Conservation (phyloP, 1,139 yeast genomes). For the Candida dubliniensis region DNA sequence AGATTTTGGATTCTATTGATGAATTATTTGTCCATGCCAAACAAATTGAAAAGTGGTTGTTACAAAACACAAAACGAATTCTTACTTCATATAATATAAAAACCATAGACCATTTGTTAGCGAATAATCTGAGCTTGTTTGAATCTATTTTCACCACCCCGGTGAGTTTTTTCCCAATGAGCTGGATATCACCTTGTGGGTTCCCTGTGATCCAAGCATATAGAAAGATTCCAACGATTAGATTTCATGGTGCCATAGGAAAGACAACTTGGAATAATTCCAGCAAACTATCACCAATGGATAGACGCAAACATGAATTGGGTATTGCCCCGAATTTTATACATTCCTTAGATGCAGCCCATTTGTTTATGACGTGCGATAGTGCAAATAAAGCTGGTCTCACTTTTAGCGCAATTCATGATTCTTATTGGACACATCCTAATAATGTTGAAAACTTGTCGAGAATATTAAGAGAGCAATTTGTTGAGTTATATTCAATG, state of each 20-base stretch:
- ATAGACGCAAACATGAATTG: conserved; percentile 33
- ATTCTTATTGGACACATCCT: conserved; percentile 48
- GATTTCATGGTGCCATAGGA: conserved; percentile 5
- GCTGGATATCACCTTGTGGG: conserved; percentile 46
- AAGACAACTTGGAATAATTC: background rate
- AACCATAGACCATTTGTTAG: conserved; percentile 16
- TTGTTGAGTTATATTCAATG: conserved; percentile 34
- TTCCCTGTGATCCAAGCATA: conserved; percentile 46
- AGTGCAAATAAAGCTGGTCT: conserved; percentile 21
- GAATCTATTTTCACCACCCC: conserved; percentile 6
- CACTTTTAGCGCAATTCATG: conserved; percentile 44
- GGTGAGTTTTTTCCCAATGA: conserved; percentile 30
- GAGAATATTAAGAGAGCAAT: conserved; percentile 30
- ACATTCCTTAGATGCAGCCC: conserved; percentile 45
- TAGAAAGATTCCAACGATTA: conserved; percentile 19
- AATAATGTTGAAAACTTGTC: conserved; percentile 30
- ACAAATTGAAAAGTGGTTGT: conserved; percentile 39
- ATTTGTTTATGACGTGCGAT: conserved; percentile 38
- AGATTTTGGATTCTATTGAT: conserved; percentile 33
- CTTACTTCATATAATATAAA: conserved; percentile 28
- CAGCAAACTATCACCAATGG: conserved; percentile 22
- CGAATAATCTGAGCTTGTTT: background rate
- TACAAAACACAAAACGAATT: conserved; percentile 29
- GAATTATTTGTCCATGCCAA: conserved; percentile 38
- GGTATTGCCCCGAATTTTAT: conserved; percentile 49